Percentiles rank a stretch among this genome's conserved stretches.
phyloP scores from a whole-genome alignment of 2,329 filamentous ascomycete genomes.

The Ophioceras dolichostomum region DNA sequence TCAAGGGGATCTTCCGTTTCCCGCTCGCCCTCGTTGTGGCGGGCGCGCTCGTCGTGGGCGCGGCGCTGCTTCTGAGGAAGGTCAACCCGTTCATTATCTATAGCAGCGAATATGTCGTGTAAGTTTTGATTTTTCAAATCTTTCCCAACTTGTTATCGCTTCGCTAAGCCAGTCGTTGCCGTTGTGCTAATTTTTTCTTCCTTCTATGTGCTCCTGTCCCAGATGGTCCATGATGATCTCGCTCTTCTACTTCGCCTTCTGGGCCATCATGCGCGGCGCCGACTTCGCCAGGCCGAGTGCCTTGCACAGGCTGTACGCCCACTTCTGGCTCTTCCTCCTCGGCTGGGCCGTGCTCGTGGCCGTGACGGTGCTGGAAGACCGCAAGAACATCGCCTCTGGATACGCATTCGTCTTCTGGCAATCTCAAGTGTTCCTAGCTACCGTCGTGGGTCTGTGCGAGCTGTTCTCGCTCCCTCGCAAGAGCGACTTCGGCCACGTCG shows the following conservation, averaged over 20 bases:
- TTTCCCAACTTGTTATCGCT: background rate
- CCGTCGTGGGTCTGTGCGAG: conserved; percentile 67
- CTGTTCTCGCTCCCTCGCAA: conserved; percentile 66
- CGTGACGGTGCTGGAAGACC: conserved; percentile 64
- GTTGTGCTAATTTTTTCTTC: no score
- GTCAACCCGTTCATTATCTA: conserved; percentile 87
- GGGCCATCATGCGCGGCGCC: conserved; percentile 70
- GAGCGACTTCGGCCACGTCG: conserved; percentile 50
- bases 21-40: conserved; percentile 63
- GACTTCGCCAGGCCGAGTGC: conserved; percentile 75
- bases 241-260: conserved; percentile 68
- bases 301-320: conserved; percentile 66
- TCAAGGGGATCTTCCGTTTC: conserved; percentile 74
- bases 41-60: conserved; percentile 53
- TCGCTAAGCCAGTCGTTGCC: no score
- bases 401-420: conserved; percentile 79
- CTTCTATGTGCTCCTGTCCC: conserved; percentile 9
- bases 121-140: conserved; percentile 16
- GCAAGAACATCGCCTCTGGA: conserved; percentile 58
- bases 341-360: conserved; percentile 63
- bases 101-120: conserved; percentile 72
- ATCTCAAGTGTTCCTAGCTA: conserved; percentile 59
- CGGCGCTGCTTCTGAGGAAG: conserved; percentile 66
- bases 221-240: conserved; percentile 77
- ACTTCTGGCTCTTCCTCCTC: conserved; percentile 73